phyloP scores from a whole-genome alignment of 768 basidiomycete species.

The Neoboletus subvelutipes region DNA sequence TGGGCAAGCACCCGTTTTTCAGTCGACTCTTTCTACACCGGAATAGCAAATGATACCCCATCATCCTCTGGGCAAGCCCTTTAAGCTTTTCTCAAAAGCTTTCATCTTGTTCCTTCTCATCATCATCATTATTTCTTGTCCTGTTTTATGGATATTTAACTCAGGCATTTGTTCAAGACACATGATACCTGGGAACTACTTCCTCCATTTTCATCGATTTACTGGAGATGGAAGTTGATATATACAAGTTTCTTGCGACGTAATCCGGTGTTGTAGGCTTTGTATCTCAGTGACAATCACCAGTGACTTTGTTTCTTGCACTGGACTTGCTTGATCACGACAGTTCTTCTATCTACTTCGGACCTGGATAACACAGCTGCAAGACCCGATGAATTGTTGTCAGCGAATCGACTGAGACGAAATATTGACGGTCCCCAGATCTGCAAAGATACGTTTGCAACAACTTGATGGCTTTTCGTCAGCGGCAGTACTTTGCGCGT shows the following conservation, averaged over 20 bases:
- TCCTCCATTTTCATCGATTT: constrained; percentile 8
- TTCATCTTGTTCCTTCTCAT: neutral
- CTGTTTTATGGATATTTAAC: constrained; percentile 26
- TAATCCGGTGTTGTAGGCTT: constrained; percentile 3
- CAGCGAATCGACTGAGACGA: too few relatives aligned
- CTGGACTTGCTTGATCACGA: neutral
- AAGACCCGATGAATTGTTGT: too few relatives aligned
- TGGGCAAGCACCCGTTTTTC: constrained; percentile 20
- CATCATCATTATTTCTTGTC: neutral
- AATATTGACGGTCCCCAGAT: too few relatives aligned
- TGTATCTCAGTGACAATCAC: neutral
- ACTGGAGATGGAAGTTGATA: constrained; percentile 1
- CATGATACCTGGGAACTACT: constrained; percentile 3
- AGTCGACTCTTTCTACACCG: constrained; percentile 31
- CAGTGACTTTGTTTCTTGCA: neutral
- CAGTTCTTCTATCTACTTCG: neutral
- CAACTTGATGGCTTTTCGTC: too few relatives aligned
- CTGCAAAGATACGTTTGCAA: too few relatives aligned
- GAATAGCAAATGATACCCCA: constrained; percentile 14
- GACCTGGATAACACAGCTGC: too few relatives aligned
- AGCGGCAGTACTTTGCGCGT: too few relatives aligned
- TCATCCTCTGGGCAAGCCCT: constrained; percentile 16
- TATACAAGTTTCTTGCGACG: constrained; percentile 1
- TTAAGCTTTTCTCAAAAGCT: constrained; percentile 11
- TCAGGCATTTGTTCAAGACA: neutral